Base-by-base conservation (phyloP, 2,329 filamentous ascomycete species). In the Hymenoscyphus occultus region DNA sequence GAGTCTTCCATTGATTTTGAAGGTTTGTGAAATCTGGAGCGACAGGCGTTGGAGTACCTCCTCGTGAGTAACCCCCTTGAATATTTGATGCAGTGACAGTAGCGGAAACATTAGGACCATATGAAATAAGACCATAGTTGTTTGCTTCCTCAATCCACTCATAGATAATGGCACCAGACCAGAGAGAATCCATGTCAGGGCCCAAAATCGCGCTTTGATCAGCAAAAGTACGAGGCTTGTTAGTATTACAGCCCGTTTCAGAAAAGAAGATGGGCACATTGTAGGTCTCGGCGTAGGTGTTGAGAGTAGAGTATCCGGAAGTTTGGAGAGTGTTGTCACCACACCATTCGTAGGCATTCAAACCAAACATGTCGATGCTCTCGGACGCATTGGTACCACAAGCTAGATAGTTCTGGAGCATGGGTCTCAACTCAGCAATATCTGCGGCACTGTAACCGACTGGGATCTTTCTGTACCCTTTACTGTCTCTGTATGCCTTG, bases 91-190 rank as follows among this genome's bases (percentile, higher is more conserved):
- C 84, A 1, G 82, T 81, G n/a, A 77, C 79, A 6, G 80, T 80
- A 9, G 82, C 78, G 42, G 81, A 81, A 12, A 82, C 82, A n/a
- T 80, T 77, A 3, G 84, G 79, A 0, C 90, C 91, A 75, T 96
- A 96, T 22, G 83, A 87, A 71, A 96, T 84, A 42, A 96, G 81
- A 48, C 92, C 92, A 76, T 96, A 96, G 73, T 91, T 78, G 77
- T 96, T 96, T 60, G 84, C 81, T 77, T 96, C 92, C 75, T 94
- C 80, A 68, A 96, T 92, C 92, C 92, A 96, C 76, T 96, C 92
- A 78, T 96, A 96, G 70, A 96, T 83, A 68, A 96, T 93, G 62
- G 90, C 83, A 63, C 92, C 92, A 61, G 90, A 93, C 86, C 78
- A 87, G 72, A 83, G 83, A 64, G 82, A 80, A 5, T 83, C 79